Percentiles rank a stretch among this genome's conserved stretches.
Conservation (phyloP, 192 early-diverging fungal genomes). For the Backusella mclennaniae region DNA sequence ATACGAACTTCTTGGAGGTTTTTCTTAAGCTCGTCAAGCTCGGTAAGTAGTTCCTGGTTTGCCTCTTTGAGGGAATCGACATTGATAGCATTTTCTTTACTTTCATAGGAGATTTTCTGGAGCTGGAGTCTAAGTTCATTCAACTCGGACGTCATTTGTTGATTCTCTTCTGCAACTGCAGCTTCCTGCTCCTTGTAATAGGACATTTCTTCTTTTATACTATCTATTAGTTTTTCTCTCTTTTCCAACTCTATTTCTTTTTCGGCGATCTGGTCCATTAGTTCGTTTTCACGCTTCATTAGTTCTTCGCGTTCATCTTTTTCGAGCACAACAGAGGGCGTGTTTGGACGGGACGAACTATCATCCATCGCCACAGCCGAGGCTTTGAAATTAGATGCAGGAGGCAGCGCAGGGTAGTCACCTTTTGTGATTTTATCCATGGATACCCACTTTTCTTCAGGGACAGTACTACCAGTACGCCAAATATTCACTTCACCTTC, state of each 20-base stretch:
- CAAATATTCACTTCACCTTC: conserved; percentile 90
- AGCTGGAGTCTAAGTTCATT: conserved; percentile 82
- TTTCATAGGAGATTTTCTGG: conserved; percentile 86
- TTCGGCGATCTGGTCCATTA: conserved; percentile 90
- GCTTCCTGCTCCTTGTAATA: conserved; percentile 67
- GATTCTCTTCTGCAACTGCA: conserved; percentile 64
- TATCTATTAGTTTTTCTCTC: conserved; percentile 56
- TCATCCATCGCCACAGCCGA: conserved; percentile 37
- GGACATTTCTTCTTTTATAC: conserved; percentile 75
- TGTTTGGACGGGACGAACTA: conserved; percentile 61
- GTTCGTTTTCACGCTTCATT: conserved; percentile 92
- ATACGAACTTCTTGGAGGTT: conserved; percentile 52
- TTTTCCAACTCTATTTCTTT: conserved; percentile 83
- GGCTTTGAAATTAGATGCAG: conserved; percentile 37
- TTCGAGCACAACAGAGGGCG: conserved; percentile 74
- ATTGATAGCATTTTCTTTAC: conserved; percentile 86
- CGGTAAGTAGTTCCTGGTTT: conserved; percentile 72
- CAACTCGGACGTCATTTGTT: conserved; percentile 66
- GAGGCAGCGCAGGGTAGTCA: conserved; percentile 24
- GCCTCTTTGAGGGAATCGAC: conserved; percentile 88
- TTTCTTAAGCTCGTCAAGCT: conserved; percentile 78
- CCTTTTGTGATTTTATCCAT: conserved; percentile 53
- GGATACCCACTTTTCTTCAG: conserved; percentile 62
- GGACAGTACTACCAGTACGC: conserved; percentile 76
- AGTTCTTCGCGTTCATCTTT: conserved; percentile 96